Conservation (phyloP, 1,284 basidiomycete genomes). For the Ustilago bromivora region DNA sequence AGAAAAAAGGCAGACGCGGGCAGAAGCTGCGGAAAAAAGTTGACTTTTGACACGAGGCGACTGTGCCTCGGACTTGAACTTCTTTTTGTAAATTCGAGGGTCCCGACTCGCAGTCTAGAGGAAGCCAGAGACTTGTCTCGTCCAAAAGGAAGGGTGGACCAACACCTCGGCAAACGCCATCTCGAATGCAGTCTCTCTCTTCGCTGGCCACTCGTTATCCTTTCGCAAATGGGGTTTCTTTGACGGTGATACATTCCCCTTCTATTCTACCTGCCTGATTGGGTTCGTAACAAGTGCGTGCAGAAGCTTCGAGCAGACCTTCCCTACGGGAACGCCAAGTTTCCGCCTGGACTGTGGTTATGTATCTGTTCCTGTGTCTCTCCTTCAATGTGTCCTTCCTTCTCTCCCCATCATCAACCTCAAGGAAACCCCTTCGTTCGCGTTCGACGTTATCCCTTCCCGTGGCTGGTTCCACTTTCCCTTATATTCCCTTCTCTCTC, state of each 20-base stretch:
- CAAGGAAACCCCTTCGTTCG: constrained; percentile 5
- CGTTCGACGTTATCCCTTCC: constrained; percentile 20
- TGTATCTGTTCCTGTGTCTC: too few relatives aligned
- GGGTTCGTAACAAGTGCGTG: too few relatives aligned
- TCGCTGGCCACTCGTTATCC: neutral
- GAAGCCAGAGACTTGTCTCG: constrained; percentile 8
- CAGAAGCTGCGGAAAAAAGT: neutral
- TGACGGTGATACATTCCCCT: too few relatives aligned
- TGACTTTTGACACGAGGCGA: constrained; percentile 14
- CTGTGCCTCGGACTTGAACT: constrained; percentile 11
- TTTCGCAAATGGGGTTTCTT: neutral
- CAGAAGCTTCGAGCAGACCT: neutral
- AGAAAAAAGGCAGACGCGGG: neutral
- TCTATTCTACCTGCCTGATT: too few relatives aligned
- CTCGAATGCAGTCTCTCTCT: neutral
- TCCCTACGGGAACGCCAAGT: neutral
- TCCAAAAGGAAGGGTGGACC: constrained; percentile 9
- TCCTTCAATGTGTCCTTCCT: neutral
- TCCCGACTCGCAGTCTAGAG: neutral
- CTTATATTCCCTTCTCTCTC: neutral
- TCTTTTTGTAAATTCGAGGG: constrained; percentile 8
- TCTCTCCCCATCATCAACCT: constrained; percentile 16
- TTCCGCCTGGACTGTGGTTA: neutral
- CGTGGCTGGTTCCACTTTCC: constrained; percentile 40
- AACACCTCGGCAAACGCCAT: constrained; percentile 12